Percentiles rank a stretch among this genome's conserved stretches.
Evolutionary conservation across 257 asterid species (phyloP).

Genomic region (Solanum rostratum): DNA sequence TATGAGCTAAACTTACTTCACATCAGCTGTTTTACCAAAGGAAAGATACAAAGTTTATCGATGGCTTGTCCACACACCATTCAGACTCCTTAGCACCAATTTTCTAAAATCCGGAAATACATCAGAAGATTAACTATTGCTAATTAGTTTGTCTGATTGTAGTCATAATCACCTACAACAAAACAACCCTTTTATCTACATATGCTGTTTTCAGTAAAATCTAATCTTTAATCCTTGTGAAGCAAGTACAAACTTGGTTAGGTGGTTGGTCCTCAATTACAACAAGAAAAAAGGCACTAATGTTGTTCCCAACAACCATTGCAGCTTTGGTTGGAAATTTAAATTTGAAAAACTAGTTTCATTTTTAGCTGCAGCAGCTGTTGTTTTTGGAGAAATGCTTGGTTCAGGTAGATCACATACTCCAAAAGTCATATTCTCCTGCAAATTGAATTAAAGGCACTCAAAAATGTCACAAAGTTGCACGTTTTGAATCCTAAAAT

Average conservation of each 20-base stretch:
- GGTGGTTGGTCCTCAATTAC: neutral
- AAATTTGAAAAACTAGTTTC: constrained; percentile 24
- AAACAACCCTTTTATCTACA: neutral
- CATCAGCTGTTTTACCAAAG: neutral
- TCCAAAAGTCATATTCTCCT: constrained; percentile 63
- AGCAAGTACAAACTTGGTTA: neutral
- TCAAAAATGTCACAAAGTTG: neutral
- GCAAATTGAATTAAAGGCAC: constrained; percentile 3
- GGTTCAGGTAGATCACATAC: constrained; percentile 49
- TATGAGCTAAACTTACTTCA: neutral
- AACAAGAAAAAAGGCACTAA: constrained; percentile 17
- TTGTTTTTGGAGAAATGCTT: constrained; percentile 8
- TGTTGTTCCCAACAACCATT: constrained; percentile 23
- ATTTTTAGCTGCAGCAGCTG: constrained; percentile 15
- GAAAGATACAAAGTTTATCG: neutral
- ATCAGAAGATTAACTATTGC: neutral
- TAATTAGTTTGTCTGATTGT: neutral
- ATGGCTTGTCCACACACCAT: neutral
- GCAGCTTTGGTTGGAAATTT: constrained; percentile 19
- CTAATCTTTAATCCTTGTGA: neutral
- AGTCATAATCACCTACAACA: neutral
- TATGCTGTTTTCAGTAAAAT: neutral
- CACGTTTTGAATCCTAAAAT: neutral
- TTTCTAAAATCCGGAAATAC: neutral
- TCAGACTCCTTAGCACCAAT: neutral